These are phyloP conservation scores for Raffaelea arxii DNA, from an alignment of 2,329 filamentous ascomycete genomes.

Conservation along the genomic window DNA sequence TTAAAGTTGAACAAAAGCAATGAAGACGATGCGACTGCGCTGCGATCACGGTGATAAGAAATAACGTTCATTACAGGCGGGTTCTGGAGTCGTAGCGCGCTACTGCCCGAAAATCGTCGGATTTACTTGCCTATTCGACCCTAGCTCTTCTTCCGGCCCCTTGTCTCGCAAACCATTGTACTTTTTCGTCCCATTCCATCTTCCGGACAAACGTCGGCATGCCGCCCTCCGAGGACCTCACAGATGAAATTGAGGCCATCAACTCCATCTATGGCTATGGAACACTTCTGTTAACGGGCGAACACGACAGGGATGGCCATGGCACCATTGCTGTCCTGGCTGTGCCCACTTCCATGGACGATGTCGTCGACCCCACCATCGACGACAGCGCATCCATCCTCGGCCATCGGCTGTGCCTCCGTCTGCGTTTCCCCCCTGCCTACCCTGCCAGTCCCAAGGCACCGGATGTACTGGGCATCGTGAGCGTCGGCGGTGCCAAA, in stretches of 20 bases:
- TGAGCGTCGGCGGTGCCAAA: slow-evolving; percentile 61
- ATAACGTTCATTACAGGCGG: no score
- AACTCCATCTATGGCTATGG: slow-evolving; percentile 72
- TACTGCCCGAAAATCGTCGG: no score
- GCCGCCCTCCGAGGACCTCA: slow-evolving; percentile 42
- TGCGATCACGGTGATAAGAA: no score
- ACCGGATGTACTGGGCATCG: slow-evolving; percentile 66
- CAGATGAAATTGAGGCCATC: slow-evolving; percentile 69
- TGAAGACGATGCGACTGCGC: no score
- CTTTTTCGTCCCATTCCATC: no score
- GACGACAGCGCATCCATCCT: slow-evolving; percentile 46
- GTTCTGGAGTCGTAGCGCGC: no score
- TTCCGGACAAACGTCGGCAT: slow-evolving; percentile 1
- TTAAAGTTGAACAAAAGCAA: no score
- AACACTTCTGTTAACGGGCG: slow-evolving; percentile 37
- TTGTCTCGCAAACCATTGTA: background rate
- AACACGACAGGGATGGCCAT: no score
- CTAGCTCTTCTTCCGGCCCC: background rate
- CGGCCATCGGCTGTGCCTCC: slow-evolving; percentile 44
- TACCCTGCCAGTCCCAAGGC: slow-evolving; percentile 60
- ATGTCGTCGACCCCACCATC: slow-evolving; percentile 20
- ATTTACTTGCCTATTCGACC: no score
- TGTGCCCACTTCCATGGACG: slow-evolving; percentile 42
- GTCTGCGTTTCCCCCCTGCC: slow-evolving; percentile 56
- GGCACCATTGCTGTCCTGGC: slow-evolving; percentile 46